Percentiles rank a stretch among this genome's conserved stretches.
Conservation (phyloP, 805 yeast genomes). For the Wickerhamomyces bisporus region DNA sequence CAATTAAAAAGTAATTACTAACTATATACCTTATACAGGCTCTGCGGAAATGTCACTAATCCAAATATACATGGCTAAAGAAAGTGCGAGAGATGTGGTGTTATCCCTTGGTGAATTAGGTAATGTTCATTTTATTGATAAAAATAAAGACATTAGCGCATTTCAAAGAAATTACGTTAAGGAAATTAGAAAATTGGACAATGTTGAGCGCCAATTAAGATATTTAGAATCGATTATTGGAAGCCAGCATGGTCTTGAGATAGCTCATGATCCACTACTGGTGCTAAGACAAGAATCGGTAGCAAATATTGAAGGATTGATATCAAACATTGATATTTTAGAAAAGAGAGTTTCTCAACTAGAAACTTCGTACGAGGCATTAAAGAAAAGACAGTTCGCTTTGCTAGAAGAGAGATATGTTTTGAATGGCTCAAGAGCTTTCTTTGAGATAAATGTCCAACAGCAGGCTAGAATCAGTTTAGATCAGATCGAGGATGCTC, state of each 20-base stretch:
- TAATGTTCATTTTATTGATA: slow-evolving; percentile 80
- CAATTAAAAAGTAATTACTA: slow-evolving; percentile 7
- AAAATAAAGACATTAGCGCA: slow-evolving; percentile 71
- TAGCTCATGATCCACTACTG: slow-evolving; percentile 27
- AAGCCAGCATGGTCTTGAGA: slow-evolving; percentile 36
- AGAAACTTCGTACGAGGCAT: slow-evolving; percentile 59
- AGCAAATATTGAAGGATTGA: slow-evolving; percentile 60
- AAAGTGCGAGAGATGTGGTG: slow-evolving; percentile 82
- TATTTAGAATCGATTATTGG: slow-evolving; percentile 46
- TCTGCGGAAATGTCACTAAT: slow-evolving; percentile 97
- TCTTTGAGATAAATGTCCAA: slow-evolving; percentile 36
- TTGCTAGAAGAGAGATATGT: slow-evolving; percentile 71
- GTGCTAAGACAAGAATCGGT: slow-evolving; percentile 24
- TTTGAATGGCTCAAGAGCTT: slow-evolving; percentile 41
- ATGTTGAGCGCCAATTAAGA: slow-evolving; percentile 80
- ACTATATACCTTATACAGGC: too few species aligned
- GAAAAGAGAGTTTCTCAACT: slow-evolving; percentile 75
- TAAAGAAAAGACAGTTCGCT: slow-evolving; percentile 57
- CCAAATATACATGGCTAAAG: slow-evolving; percentile 87
- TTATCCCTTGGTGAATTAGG: slow-evolving; percentile 84
- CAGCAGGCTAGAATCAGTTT: slow-evolving; percentile 29
- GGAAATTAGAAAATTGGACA: slow-evolving; percentile 79
- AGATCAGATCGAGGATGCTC: slow-evolving; percentile 34
- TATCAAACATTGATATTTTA: slow-evolving; percentile 53
- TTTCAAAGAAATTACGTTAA: slow-evolving; percentile 90